Conservation (phyloP, 208 protist genomes). For the Herpetomonas samuelpessoai region DNA sequence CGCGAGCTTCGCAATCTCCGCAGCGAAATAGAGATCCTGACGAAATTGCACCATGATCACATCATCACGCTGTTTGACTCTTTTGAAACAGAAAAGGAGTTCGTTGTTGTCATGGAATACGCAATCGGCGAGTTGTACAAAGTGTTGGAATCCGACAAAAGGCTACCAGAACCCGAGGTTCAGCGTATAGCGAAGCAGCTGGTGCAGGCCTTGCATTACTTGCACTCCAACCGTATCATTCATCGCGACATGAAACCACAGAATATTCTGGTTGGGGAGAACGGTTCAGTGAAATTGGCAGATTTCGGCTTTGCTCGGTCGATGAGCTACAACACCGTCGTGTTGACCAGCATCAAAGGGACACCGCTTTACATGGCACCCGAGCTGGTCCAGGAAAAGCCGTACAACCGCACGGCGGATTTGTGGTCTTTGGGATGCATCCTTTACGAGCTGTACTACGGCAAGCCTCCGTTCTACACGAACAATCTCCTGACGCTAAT, state of each 20-base stretch:
- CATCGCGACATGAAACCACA: slow-evolving; percentile 96
- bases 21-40: slow-evolving; percentile 96
- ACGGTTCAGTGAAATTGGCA: slow-evolving; percentile 95
- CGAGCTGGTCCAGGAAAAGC: slow-evolving; percentile 92
- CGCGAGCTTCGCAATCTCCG: slow-evolving; percentile 92
- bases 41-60: slow-evolving; percentile 94
- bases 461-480: slow-evolving; percentile 96
- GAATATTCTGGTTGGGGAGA: slow-evolving; percentile 96
- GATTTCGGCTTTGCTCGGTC: slow-evolving; percentile 98
- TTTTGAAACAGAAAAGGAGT: slow-evolving; percentile 95
- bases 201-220: slow-evolving; percentile 94
- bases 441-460: slow-evolving; percentile 97
- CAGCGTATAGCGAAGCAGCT: slow-evolving; percentile 96
- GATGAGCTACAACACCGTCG: slow-evolving; percentile 95
- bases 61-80: slow-evolving; percentile 97
- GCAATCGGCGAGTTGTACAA: slow-evolving; percentile 94
- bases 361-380: slow-evolving; percentile 97
- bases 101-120: slow-evolving; percentile 94
- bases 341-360: slow-evolving; percentile 95
- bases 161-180: slow-evolving; percentile 90
- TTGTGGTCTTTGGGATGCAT: slow-evolving; percentile 98
- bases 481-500: slow-evolving; percentile 96
- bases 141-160: slow-evolving; percentile 95
- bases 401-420: slow-evolving; percentile 95
- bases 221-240: slow-evolving; percentile 97